Evolutionary conservation across 1,284 basidiomycete genomes (phyloP), one percentile per base, ranked within the genome.

Genomic region (Porodaedalea pini): DNA sequence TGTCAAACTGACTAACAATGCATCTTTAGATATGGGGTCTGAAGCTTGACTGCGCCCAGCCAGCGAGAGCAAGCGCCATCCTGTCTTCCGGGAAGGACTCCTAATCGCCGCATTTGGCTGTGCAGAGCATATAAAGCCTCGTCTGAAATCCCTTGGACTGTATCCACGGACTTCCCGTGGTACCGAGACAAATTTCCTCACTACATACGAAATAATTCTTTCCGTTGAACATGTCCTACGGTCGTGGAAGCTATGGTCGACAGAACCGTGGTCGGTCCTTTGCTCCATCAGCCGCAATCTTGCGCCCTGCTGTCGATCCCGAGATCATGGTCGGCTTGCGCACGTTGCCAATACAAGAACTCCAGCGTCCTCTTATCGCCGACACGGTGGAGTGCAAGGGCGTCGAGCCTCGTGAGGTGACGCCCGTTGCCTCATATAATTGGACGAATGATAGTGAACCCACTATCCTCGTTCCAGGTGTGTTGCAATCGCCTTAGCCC

Each of bases 381-480:
- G 23, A 41, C 11, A 44, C 21, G 41, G 25, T 23, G 19, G 41
- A 44, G 2, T 44, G 41, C 21, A 23, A 44, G 21, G 27, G 36
- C 56, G 43, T 66, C 23, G 63, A 61, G 47, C 56, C 72, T 31
- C 63, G 57, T 13, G 63, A 67, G 17, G 58, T 73, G 41, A 64
- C 62, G 19, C 57, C 63, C 0, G 27, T 73, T 4, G 63, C 69
- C 4, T 73, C 70, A 2, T 71, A 71, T 57, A 73, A 72, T 1
- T 71, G 71, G 70, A 64, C 72, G 34, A 64, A 73, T 8, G 62
- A 63, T 0, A 54, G 61, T 0, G 57, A 53, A 10, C 71, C 70
- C 2, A 71, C 67, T 7, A 73, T 70, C 27, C 58, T 62, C 51
- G 63, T 71, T 17, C 70, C 71, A 62, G 70, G 69, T 70, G 44